These are phyloP conservation scores for Backusella parvicylindrica DNA, from an alignment of 192 early-diverging fungal species.

Conservation along the genomic window DNA sequence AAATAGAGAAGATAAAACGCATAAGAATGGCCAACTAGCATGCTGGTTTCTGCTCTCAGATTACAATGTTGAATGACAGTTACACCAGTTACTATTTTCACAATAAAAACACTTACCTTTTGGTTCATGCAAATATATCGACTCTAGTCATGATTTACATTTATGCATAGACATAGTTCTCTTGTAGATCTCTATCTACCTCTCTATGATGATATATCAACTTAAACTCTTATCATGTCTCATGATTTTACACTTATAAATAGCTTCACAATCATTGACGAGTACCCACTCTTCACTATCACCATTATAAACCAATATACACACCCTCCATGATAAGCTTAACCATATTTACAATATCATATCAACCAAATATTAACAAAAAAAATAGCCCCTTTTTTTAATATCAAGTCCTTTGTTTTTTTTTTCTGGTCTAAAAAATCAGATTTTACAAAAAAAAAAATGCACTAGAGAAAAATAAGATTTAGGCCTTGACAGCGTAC, in stretches of 20 bases:
- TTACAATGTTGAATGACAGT: neutral
- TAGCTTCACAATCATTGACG: too few species aligned
- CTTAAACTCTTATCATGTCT: too few species aligned
- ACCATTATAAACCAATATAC: too few species aligned
- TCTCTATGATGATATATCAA: too few species aligned
- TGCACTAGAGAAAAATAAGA: conserved; percentile 3
- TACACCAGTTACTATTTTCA: neutral
- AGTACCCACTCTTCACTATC: too few species aligned
- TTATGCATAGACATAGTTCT: neutral
- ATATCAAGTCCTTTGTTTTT: neutral
- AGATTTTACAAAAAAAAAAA: neutral
- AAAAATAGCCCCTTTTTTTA: neutral
- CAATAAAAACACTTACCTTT: neutral
- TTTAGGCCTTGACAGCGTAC: conserved; percentile 86
- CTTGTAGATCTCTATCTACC: neutral
- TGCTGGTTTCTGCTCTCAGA: too few species aligned
- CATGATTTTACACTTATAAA: too few species aligned
- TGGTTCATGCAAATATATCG: neutral
- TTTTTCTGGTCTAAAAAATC: neutral
- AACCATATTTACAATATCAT: neutral
- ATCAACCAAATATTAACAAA: neutral
- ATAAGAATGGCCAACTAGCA: too few species aligned
- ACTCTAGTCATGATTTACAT: neutral
- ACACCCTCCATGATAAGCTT: too few species aligned
- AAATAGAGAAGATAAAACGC: too few species aligned